Percentiles rank a stretch among this genome's conserved stretches.
These are phyloP conservation scores for Bretschneidera sinensis DNA, from an alignment of 345 rosid genomes.

Conservation along the genomic window DNA sequence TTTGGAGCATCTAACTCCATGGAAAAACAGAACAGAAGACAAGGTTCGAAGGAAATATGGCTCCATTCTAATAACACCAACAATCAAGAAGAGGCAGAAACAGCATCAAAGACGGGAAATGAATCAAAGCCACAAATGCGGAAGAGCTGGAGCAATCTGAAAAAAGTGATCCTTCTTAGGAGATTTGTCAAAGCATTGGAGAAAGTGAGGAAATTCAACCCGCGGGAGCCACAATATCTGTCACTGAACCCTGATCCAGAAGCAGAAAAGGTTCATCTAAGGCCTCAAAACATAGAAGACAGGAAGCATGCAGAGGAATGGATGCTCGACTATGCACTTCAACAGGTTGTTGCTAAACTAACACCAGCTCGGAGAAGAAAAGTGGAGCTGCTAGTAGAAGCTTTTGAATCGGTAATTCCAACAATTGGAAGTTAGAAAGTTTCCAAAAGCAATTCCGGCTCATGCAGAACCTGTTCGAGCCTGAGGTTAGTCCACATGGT, in stretches of 20 bases:
- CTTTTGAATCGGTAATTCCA: conserved; percentile 77
- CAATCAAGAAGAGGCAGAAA: conserved; percentile 15
- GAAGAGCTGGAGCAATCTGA: conserved; percentile 77
- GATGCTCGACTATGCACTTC: conserved; percentile 88
- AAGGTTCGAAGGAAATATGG: conserved; percentile 12
- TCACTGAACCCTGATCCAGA: conserved; percentile 36
- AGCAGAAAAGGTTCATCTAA: conserved; percentile 61
- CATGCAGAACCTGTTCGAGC: conserved; percentile 16
- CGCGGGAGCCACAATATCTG: conserved; percentile 40
- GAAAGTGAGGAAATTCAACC: conserved; percentile 53
- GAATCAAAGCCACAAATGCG: conserved; percentile 25
- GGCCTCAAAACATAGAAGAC: conserved; percentile 56
- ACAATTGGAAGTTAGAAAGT: conserved; percentile 27
- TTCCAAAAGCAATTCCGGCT: conserved; percentile 19
- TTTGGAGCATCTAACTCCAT: conserved; percentile 19
- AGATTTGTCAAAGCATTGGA: conserved; percentile 81
- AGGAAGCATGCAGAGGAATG: conserved; percentile 73
- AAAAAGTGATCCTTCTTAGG: conserved; percentile 55
- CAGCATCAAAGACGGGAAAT: conserved; percentile 19
- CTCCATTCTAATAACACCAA: conserved; percentile 7
- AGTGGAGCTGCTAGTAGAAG: conserved; percentile 78
- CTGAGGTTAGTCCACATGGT: conserved; percentile 23
- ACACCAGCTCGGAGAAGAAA: conserved; percentile 78
- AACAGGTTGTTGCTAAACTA: conserved; percentile 66
- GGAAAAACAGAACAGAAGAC: conserved; percentile 11